Evolutionary conservation across 176 grass and related monocot species (phyloP).

Genomic region (Typha latifolia): DNA sequence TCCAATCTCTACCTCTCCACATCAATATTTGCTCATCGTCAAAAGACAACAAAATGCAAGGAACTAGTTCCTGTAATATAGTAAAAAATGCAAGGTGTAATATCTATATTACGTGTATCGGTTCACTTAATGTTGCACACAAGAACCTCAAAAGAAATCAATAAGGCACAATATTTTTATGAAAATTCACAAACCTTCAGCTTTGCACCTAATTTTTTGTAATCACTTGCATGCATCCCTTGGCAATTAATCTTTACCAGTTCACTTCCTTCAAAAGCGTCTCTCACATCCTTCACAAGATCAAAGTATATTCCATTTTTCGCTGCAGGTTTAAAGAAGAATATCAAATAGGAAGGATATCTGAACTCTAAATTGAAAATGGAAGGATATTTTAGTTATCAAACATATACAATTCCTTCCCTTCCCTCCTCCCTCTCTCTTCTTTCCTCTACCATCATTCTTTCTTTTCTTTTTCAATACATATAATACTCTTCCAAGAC

Average conservation of each 20-base stretch:
- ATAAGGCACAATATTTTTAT: not conserved
- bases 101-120: slow-evolving; percentile 1
- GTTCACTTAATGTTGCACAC: not conserved
- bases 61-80: slow-evolving; percentile 73
- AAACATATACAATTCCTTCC: too few species aligned
- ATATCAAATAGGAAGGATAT: slow-evolving; percentile 9
- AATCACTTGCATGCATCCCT: slow-evolving; percentile 92
- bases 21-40: slow-evolving; percentile 83
- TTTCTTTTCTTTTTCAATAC: too few species aligned
- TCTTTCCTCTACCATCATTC: too few species aligned
- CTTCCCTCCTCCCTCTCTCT: too few species aligned
- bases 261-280: slow-evolving; percentile 86
- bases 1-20: slow-evolving; percentile 85
- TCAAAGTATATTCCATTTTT: slow-evolving; percentile 95
- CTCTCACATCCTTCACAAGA: slow-evolving; percentile 74
- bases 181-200: slow-evolving; percentile 44
- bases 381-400: too few species aligned
- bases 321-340: slow-evolving; percentile 33
- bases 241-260: slow-evolving; percentile 71
- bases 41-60: slow-evolving; percentile 87
- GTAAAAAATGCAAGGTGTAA: slow-evolving; percentile 16
- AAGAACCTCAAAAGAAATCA: not conserved
- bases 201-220: slow-evolving; percentile 97
- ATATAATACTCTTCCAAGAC: too few species aligned
- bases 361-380: not conserved